Conservation (phyloP, 257 asterid genomes). For the Cruciata laevipes region DNA sequence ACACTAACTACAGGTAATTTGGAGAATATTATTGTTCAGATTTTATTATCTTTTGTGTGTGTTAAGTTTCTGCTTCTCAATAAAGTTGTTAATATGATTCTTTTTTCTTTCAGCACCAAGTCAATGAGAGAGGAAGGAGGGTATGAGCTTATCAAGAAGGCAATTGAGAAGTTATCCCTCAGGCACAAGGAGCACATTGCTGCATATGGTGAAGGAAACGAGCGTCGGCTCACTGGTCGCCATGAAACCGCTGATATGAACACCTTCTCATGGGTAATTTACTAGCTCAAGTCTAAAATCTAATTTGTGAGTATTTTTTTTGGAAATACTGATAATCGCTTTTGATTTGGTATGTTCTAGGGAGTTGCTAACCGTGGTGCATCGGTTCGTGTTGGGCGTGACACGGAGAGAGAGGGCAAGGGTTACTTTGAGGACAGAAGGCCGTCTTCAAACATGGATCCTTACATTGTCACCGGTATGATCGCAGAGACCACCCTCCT, state of each 20-base stretch:
- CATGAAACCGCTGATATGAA: conserved; percentile 79
- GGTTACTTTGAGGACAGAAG: conserved; percentile 94
- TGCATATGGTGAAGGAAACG: conserved; percentile 93
- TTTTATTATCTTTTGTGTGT: neutral
- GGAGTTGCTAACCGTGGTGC: conserved; percentile 98
- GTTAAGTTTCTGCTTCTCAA: neutral
- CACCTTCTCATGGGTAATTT: conserved; percentile 70
- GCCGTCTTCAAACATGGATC: conserved; percentile 98
- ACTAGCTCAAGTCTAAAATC: neutral
- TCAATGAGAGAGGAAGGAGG: conserved; percentile 86
- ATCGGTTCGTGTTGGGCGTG: conserved; percentile 84
- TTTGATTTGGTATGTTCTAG: conserved; percentile 19
- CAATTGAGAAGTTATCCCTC: conserved; percentile 62
- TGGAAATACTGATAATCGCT: neutral
- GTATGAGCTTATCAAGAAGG: conserved; percentile 66
- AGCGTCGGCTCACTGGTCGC: conserved; percentile 85
- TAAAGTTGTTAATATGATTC: neutral
- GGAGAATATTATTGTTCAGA: neutral
- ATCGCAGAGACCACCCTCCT: conserved; percentile 86
- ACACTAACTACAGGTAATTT: conserved; percentile 70
- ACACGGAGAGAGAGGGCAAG: conserved; percentile 84
- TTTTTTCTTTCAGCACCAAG: conserved; percentile 50
- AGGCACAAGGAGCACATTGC: conserved; percentile 93
- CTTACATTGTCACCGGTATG: conserved; percentile 82
- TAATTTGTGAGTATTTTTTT: neutral